phyloP scores from a whole-genome alignment of 192 early-diverging fungal genomes.

The Coemansia sp. region DNA sequence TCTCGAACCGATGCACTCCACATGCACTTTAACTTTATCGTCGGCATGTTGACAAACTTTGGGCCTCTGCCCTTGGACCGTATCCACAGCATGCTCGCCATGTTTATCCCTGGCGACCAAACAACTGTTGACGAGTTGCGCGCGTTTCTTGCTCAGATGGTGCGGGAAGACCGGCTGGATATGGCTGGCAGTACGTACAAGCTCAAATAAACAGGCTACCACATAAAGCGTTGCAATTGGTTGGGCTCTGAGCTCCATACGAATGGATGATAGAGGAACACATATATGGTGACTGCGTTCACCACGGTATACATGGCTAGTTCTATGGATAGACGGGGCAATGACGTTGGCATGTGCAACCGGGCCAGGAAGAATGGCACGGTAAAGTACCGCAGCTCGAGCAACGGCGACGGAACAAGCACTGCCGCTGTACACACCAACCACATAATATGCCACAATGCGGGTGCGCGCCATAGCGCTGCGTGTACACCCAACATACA shows the following conservation, averaged over 20 bases:
- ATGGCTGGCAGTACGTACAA: conserved; percentile 49
- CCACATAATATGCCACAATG: conserved; percentile 61
- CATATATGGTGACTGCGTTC: conserved; percentile 67
- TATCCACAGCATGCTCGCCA: conserved; percentile 55
- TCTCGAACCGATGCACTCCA: conserved; percentile 42
- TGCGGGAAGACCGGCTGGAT: conserved; percentile 54
- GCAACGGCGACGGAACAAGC: conserved; percentile 85
- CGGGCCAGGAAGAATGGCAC: conserved; percentile 78
- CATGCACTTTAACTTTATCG: conserved; percentile 56
- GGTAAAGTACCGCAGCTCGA: conserved; percentile 97
- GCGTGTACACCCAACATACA: conserved; percentile 39
- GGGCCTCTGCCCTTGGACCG: conserved; percentile 57
- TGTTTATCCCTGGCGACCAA: conserved; percentile 54
- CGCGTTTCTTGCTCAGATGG: conserved; percentile 51
- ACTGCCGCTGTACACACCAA: conserved; percentile 56
- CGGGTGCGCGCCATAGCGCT: conserved; percentile 39
- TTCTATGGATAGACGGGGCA: conserved; percentile 31
- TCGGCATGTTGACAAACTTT: conserved; percentile 60
- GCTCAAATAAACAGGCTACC: conserved; percentile 58
- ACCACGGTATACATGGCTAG: conserved; percentile 56
- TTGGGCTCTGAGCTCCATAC: conserved; percentile 70
- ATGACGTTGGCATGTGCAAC: conserved; percentile 58
- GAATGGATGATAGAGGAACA: conserved; percentile 81
- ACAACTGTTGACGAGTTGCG: conserved; percentile 42
- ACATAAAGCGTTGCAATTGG: conserved; percentile 86